Conservation (phyloP, 108 stramenopile species). For the Mayamaea pseudoterrestris region DNA sequence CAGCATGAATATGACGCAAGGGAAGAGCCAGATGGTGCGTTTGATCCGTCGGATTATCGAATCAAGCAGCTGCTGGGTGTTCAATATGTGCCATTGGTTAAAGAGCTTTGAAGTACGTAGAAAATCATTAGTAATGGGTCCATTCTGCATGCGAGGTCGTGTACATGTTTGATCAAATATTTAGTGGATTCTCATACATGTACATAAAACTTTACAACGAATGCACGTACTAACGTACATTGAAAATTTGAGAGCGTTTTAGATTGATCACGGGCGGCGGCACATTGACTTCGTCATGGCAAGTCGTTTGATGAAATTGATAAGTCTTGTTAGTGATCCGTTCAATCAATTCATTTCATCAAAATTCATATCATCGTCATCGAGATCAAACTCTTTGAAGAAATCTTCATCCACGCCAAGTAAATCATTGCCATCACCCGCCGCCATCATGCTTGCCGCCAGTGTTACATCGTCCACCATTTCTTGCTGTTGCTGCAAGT, state of each 20-base stretch:
- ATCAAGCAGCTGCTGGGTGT: constrained; percentile 61
- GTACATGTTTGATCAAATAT: no score
- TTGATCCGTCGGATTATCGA: constrained; percentile 41
- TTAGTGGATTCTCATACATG: no score
- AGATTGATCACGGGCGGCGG: no score
- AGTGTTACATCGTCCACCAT: constrained; percentile 44
- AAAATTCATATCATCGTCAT: constrained; percentile 29
- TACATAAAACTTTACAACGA: no score
- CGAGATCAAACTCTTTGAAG: constrained; percentile 40
- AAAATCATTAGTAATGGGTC: no score
- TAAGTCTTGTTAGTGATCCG: no score
- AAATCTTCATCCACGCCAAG: constrained; percentile 43
- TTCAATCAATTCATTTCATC: constrained; percentile 3
- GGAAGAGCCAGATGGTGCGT: constrained; percentile 12
- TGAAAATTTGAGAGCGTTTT: no score
- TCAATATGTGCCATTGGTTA: constrained; percentile 82
- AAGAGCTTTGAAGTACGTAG: no score
- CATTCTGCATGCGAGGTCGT: no score
- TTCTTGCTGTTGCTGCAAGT: constrained; percentile 17
- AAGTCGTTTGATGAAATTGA: no score
- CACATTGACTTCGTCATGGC: no score
- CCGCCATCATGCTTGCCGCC: constrained; percentile 32
- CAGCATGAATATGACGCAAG: constrained; percentile 19
- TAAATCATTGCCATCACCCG: constrained; percentile 14
- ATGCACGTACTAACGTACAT: no score